phyloP scores from a whole-genome alignment of 257 asterid species.

The Gentiana macrophylla region DNA sequence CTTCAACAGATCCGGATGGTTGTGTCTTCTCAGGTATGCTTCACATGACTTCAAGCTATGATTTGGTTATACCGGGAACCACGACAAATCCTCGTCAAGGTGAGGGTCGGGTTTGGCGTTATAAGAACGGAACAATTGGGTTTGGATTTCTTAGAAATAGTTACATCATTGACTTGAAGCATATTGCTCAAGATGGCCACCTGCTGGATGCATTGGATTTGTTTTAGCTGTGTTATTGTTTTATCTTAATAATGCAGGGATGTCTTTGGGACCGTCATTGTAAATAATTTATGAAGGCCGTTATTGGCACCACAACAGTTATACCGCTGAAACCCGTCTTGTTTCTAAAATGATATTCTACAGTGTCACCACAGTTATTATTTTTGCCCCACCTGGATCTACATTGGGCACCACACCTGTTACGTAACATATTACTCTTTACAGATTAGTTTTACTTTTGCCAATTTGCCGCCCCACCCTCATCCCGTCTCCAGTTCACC shows the following conservation, averaged over 20 bases:
- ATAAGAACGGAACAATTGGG: conserved; percentile 63
- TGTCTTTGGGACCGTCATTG: not conserved
- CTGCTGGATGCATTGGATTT: conserved; percentile 38
- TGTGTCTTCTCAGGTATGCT: conserved; percentile 45
- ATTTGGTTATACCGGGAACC: conserved; percentile 63
- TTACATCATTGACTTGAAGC: conserved; percentile 55
- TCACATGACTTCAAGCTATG: conserved; percentile 59
- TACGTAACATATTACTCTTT: too few relatives aligned
- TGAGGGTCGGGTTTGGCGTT: conserved; percentile 81
- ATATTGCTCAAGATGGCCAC: conserved; percentile 40
- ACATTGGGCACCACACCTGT: too few relatives aligned
- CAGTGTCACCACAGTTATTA: too few relatives aligned
- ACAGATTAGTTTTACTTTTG: too few relatives aligned
- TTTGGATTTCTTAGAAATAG: conserved; percentile 67
- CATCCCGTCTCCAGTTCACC: too few relatives aligned
- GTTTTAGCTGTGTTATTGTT: conserved; percentile 16
- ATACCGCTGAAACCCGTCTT: too few relatives aligned
- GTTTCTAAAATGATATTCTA: too few relatives aligned
- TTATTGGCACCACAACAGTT: too few relatives aligned
- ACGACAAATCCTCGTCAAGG: conserved; percentile 36
- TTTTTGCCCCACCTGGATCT: too few relatives aligned
- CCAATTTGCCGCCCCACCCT: too few relatives aligned
- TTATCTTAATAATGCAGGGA: too few relatives aligned
- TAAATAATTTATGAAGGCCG: conserved; percentile 2
- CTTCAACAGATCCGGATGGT: conserved; percentile 16